Evolutionary conservation across 768 basidiomycete genomes (phyloP).

Genomic region (Pleurotus giganteus): DNA sequence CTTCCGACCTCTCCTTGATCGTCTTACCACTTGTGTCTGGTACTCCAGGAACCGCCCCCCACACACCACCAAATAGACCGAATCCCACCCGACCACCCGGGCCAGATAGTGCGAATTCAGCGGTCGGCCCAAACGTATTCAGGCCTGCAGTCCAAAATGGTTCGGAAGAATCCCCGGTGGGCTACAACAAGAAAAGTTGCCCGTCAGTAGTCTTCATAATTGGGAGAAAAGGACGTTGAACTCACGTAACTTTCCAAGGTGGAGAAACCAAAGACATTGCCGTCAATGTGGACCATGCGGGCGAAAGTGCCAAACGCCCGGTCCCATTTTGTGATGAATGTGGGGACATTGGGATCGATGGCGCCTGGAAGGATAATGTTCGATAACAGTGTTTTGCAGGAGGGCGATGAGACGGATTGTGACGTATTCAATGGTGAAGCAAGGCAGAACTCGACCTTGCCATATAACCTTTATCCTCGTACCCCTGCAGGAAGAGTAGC

Average conservation of each 20-base stretch:
- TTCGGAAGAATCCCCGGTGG: slow-evolving; percentile 12
- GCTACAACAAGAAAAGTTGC: background rate
- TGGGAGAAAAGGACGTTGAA: background rate
- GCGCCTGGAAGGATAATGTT: slow-evolving; percentile 18
- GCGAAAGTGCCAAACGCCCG: slow-evolving; percentile 18
- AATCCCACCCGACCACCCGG: slow-evolving; percentile 17
- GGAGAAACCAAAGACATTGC: slow-evolving; percentile 19
- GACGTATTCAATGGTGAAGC: slow-evolving; percentile 1
- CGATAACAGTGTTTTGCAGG: slow-evolving; percentile 9
- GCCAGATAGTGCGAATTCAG: slow-evolving; percentile 15
- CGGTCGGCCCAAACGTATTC: slow-evolving; percentile 13
- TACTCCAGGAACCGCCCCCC: slow-evolving; percentile 19
- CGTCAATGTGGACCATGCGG: slow-evolving; percentile 17
- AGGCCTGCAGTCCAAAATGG: slow-evolving; percentile 20
- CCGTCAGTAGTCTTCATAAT: background rate
- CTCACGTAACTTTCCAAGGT: slow-evolving; percentile 16
- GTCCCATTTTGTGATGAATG: slow-evolving; percentile 16
- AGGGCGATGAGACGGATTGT: background rate
- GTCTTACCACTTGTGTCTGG: slow-evolving; percentile 16
- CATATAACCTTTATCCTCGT: slow-evolving; percentile 23
- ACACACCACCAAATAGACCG: slow-evolving; percentile 19
- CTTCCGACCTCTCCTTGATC: slow-evolving; percentile 22
- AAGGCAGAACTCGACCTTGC: slow-evolving; percentile 21
- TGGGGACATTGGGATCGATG: slow-evolving; percentile 16
- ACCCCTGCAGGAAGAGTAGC: slow-evolving; percentile 14